Evolutionary conservation across 352 stramenopile genomes (phyloP), one percentile per base, ranked within the genome.

Genomic region (Pythium sukuiense): DNA sequence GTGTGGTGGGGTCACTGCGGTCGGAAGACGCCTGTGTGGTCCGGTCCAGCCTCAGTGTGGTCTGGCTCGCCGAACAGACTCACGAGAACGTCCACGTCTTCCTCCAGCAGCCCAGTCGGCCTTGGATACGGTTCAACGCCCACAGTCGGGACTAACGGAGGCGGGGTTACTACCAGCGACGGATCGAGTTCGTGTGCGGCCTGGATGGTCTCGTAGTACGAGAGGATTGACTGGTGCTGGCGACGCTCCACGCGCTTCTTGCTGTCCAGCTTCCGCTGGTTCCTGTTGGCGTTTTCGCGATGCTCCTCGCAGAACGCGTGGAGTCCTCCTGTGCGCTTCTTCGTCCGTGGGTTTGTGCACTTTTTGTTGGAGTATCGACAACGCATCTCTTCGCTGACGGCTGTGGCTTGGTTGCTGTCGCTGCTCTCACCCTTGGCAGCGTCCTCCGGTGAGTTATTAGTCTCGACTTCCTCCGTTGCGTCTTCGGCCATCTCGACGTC

Each of bases 341-440:
- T 9, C 14, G 67, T 57, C 24, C 67, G 63, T 6, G 18, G 50
- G 39, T 74, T 74, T 26, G 56, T 53, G 43, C 67, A 74, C 29
- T 65, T 67, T 41, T 74, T 74, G 62, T 67, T 74, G 3, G 67
- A 55, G 39, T 74, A 74, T 13, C 67, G 67, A 59, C 67, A 74
- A 2, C 61, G 55, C 12, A 66, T 26, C 27, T 70, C 45, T 9
- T 73, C 67, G 24, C 35, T 30, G 4, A 69, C 55, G 24, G 14
- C n/a, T 2, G 48, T 3, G 3, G 14, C 24, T 30, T 35, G 12
- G 9, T 29, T n/a, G 30, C 24, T 11, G 55, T 20, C 3, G 35
- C 20, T 0, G 20, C n/a, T 49, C 37, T 43, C 37, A 13, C 9
- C 37, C 37, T 2, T 43, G 14, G 37, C 37, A 13, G 37, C 37